Percentiles rank a stretch among this genome's conserved stretches.
phyloP scores from a whole-genome alignment of 1,284 basidiomycete genomes.

The Trametes polyzona region DNA sequence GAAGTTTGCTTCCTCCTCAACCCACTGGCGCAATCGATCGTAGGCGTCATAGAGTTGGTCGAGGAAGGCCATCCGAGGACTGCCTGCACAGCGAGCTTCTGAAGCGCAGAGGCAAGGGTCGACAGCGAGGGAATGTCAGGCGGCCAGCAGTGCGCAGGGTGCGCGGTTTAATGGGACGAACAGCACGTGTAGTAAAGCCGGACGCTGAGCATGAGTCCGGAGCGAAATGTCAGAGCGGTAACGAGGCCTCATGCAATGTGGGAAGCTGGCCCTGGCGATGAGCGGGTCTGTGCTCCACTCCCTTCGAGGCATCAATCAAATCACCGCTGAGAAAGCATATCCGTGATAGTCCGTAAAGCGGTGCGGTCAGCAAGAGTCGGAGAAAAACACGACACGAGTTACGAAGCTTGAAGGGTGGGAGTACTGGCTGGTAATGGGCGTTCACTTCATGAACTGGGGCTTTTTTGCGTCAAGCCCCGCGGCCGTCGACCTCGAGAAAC shows the following conservation, averaged over 20 bases:
- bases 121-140: background rate
- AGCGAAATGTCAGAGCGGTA: background rate
- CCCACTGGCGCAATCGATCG: constrained; percentile 18
- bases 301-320: background rate
- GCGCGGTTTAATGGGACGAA: background rate
- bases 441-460: too few relatives aligned
- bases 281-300: background rate
- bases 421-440: background rate
- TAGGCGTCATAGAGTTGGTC: constrained; percentile 14
- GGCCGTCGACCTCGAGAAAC: too few relatives aligned
- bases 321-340: background rate
- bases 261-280: background rate
- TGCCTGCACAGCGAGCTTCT: background rate
- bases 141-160: background rate
- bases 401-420: background rate
- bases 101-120: background rate
- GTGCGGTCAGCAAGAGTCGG: background rate
- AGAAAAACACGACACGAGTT: background rate
- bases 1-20: constrained; percentile 48
- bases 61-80: constrained; percentile 15
- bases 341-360: background rate
- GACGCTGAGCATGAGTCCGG: background rate
- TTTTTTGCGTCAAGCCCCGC: too few relatives aligned
- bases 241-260: background rate
- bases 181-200: constrained; percentile 3